These are phyloP conservation scores for Hirsutella thompsonii DNA, from an alignment of 2,329 filamentous ascomycete species.

Conservation along the genomic window DNA sequence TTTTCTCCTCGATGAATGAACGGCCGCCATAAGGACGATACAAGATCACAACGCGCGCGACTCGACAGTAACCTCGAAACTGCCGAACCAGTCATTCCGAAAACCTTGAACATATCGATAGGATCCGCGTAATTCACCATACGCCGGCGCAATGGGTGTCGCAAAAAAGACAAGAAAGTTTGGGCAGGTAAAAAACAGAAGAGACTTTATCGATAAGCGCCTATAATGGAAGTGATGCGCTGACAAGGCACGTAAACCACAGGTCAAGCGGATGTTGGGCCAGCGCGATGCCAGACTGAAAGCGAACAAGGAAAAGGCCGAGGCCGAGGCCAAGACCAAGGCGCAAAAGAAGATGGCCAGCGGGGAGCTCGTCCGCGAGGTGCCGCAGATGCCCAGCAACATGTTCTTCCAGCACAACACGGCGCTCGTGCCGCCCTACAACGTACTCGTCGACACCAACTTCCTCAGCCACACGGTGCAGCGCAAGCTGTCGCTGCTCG, in stretches of 20 bases:
- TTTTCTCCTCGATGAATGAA: constrained; percentile 2
- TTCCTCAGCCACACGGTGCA: constrained; percentile 86
- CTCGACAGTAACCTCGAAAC: no score
- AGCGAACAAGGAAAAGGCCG: constrained; percentile 61
- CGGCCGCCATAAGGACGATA: background rate
- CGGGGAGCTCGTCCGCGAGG: constrained; percentile 58
- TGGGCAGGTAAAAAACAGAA: constrained; percentile 46
- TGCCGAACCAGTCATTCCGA: no score
- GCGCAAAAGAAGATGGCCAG: constrained; percentile 38
- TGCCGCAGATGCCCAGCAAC: constrained; percentile 68
- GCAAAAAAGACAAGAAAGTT: constrained; percentile 90
- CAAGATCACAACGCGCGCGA: no score
- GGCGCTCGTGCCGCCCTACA: constrained; percentile 55
- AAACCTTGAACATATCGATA: no score
- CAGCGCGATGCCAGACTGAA: constrained; percentile 70
- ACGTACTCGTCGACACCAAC: constrained; percentile 73
- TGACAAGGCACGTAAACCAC: constrained; percentile 5
- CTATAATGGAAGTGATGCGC: background rate
- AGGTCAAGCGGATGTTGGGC: constrained; percentile 73
- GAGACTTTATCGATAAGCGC: constrained; percentile 15
- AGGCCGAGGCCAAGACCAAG: constrained; percentile 43
- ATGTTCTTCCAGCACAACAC: constrained; percentile 88
- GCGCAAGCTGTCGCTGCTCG: constrained; percentile 75
- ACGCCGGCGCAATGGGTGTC: constrained; percentile 54
- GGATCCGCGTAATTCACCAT: no score